Conservation (phyloP, 441 rosid genomes). For the Aleurites moluccanus region DNA sequence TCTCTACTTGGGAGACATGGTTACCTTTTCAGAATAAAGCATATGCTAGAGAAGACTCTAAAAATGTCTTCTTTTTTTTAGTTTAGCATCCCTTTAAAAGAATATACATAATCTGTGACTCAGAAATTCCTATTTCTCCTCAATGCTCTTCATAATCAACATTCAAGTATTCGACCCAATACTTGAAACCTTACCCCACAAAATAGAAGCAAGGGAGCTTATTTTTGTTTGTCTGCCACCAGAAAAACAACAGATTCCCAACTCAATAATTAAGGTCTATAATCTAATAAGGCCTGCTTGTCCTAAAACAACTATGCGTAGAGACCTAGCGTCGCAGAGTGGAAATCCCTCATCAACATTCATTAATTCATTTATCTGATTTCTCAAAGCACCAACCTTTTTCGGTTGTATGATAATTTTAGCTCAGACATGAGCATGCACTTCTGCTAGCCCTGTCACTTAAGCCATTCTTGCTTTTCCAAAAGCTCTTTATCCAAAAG, state of each 20-base stretch:
- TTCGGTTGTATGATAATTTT: conserved; percentile 28
- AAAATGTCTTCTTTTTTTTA: neutral
- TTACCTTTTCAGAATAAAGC: conserved; percentile 20
- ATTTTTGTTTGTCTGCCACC: conserved; percentile 35
- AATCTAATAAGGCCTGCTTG: conserved; percentile 6
- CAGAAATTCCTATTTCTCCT: conserved; percentile 6
- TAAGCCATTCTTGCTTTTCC: conserved; percentile 35
- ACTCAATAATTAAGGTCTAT: conserved; percentile 22
- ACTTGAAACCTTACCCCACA: conserved; percentile 16
- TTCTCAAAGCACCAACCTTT: conserved; percentile 27
- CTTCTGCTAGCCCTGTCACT: conserved; percentile 46
- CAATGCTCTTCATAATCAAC: neutral
- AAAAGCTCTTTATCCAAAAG: conserved; percentile 28
- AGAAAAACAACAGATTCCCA: conserved; percentile 27
- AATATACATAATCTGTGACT: neutral
- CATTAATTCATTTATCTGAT: neutral
- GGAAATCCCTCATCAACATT: conserved; percentile 13
- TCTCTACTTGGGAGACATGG: neutral
- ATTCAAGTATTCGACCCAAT: conserved; percentile 13
- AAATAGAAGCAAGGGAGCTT: conserved; percentile 8
- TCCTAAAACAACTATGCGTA: neutral
- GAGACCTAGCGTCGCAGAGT: conserved; percentile 8
- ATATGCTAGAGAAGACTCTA: neutral
- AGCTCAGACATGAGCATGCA: conserved; percentile 41
- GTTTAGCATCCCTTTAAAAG: neutral